Conservation (phyloP, 768 basidiomycete genomes). For the Kwoniella sp. region DNA sequence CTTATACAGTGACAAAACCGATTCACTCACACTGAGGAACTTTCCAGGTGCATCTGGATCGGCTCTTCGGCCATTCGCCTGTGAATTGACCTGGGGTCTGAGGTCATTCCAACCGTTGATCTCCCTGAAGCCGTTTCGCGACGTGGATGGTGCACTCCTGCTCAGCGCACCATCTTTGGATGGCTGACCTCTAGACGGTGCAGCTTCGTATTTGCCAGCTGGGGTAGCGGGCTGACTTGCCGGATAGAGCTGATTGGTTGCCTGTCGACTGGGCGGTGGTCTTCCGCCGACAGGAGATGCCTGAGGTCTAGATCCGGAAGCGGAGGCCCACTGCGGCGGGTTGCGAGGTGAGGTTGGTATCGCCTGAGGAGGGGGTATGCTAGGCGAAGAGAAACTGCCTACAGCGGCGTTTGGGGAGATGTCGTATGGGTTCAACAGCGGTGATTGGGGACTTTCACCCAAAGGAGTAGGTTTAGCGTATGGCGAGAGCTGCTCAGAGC, state of each 20-base stretch:
- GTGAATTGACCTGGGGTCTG: constrained; percentile 69
- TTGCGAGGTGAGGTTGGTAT: constrained; percentile 15
- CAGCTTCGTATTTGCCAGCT: constrained; percentile 39
- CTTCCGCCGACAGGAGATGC: constrained; percentile 21
- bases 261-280: constrained; percentile 12
- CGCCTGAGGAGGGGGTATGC: constrained; percentile 10
- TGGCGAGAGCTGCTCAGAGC: constrained; percentile 40
- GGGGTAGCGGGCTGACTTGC: constrained; percentile 44
- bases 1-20: no score
- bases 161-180: constrained; percentile 11
- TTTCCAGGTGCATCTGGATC: constrained; percentile 66
- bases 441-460: constrained; percentile 29
- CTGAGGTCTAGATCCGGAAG: constrained; percentile 14
- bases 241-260: constrained; percentile 34
- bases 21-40: constrained; percentile 75
- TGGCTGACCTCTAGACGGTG: constrained; percentile 27
- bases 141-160: constrained; percentile 38
- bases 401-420: constrained; percentile 21
- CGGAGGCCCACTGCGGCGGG: constrained; percentile 11
- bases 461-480: constrained; percentile 22
- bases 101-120: constrained; percentile 77
- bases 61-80: constrained; percentile 71
- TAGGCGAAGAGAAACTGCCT: constrained; percentile 9
- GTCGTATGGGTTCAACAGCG: constrained; percentile 42
- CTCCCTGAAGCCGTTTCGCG: constrained; percentile 69